A percentile compares a stretch with the other conserved stretches of the same genome.
These are phyloP conservation scores for Aureobasidium subglaciale DNA, from an alignment of 2,329 filamentous ascomycete genomes.

Conservation along the genomic window DNA sequence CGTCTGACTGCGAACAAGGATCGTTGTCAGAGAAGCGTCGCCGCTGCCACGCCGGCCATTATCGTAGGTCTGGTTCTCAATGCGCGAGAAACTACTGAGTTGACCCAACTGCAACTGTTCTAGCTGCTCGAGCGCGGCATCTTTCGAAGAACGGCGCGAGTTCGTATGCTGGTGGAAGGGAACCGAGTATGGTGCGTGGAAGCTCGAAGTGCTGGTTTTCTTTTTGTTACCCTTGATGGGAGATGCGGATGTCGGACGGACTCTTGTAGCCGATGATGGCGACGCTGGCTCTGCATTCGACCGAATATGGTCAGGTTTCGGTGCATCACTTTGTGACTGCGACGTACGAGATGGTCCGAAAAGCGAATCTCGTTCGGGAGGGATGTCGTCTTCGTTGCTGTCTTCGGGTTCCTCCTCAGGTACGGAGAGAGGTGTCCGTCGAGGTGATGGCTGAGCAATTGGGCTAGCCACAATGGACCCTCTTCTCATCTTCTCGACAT, in stretches of 20 bases:
- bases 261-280: neutral
- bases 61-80: slow-evolving; percentile 29
- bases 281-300: slow-evolving; percentile 1
- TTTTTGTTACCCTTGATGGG: slow-evolving; percentile 12
- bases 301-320: slow-evolving; percentile 4
- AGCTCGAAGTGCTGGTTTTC: slow-evolving; percentile 2
- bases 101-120: slow-evolving; percentile 22
- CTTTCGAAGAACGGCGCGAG: slow-evolving; percentile 30
- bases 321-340: neutral
- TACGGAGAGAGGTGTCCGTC: slow-evolving; percentile 25
- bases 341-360: slow-evolving; percentile 12
- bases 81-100: slow-evolving; percentile 21
- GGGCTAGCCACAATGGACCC: slow-evolving; percentile 21
- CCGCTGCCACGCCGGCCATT: slow-evolving; percentile 28
- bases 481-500: slow-evolving; percentile 52
- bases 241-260: slow-evolving; percentile 4
- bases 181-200: slow-evolving; percentile 6
- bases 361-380: slow-evolving; percentile 21
- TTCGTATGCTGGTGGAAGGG: slow-evolving; percentile 22
- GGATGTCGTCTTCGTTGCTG: slow-evolving; percentile 23
- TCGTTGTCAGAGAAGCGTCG: slow-evolving; percentile 24
- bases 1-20: slow-evolving; percentile 18
- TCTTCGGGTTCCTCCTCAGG: slow-evolving; percentile 24
- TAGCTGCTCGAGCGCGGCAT: slow-evolving; percentile 29
- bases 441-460: neutral